A percentile compares a stretch with the other conserved stretches of the same genome.
These are phyloP conservation scores for Didymellaceae sp. DNA, from an alignment of 2,329 filamentous ascomycete genomes.

Conservation along the genomic window DNA sequence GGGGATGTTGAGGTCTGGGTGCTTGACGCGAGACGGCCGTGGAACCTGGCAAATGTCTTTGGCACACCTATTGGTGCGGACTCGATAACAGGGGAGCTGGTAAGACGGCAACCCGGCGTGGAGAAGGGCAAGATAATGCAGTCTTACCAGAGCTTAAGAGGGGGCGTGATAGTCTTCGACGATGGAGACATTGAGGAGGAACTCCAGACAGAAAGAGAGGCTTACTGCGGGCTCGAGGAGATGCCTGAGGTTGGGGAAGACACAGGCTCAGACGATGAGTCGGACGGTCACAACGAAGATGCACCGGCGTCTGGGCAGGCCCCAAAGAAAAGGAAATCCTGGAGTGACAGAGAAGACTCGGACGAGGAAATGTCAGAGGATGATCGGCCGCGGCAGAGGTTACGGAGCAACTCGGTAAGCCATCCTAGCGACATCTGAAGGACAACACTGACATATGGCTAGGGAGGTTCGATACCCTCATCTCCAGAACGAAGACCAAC, in stretches of 20 bases:
- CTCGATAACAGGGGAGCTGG: slow-evolving; percentile 55
- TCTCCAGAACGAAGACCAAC: slow-evolving; percentile 68
- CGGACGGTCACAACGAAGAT: slow-evolving; percentile 47
- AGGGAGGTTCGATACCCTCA: slow-evolving; percentile 65
- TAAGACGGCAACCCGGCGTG: slow-evolving; percentile 68
- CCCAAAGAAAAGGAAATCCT: slow-evolving; percentile 51
- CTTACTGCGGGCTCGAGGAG: slow-evolving; percentile 82
- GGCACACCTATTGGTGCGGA: slow-evolving; percentile 62
- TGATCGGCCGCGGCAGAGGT: slow-evolving; percentile 76
- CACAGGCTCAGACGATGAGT: slow-evolving; percentile 65
- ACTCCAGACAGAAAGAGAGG: slow-evolving; percentile 73
- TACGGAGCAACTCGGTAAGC: slow-evolving; percentile 86
- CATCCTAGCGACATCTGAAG: neutral
- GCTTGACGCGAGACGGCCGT: slow-evolving; percentile 87
- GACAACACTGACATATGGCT: slow-evolving; percentile 41
- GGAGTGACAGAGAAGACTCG: slow-evolving; percentile 66
- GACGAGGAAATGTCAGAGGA: slow-evolving; percentile 70
- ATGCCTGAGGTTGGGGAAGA: slow-evolving; percentile 90
- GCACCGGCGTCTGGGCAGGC: slow-evolving; percentile 46
- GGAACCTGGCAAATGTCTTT: slow-evolving; percentile 95
- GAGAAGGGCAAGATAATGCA: slow-evolving; percentile 74
- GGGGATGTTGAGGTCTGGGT: slow-evolving; percentile 95
- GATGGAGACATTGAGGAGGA: slow-evolving; percentile 94
- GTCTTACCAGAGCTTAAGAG: slow-evolving; percentile 76
- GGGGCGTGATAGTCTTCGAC: slow-evolving; percentile 92